Evolutionary conservation across 2,329 filamentous ascomycete species (phyloP), one percentile per base, ranked within the genome.

Genomic region (Talaromyces sp.): DNA sequence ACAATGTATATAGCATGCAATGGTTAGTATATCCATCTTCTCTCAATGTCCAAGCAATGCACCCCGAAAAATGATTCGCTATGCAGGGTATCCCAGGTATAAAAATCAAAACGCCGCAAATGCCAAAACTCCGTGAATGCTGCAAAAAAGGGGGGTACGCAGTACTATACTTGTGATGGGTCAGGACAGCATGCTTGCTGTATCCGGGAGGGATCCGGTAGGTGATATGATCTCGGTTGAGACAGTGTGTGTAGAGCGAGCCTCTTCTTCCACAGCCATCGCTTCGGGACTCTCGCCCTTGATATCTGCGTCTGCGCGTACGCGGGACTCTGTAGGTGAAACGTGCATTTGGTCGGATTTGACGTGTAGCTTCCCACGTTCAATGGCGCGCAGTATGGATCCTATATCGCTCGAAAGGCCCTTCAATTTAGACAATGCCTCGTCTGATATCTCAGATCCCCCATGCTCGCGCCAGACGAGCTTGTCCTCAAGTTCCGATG

Each of bases 371-470:
- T 70, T 72, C 22, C 77, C 77, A 31, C 72, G 71, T 62, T 78
- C 77, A 41, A 79, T 65, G 14, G 74, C 75, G 19, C 73, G 75
- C 37, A 78, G 68, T 10, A 78, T 67, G 1, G 71, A 68, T 37
- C 72, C 71, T 22, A 78, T 71, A 59, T 78, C 76, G 14, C 77
- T 73, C 22, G 76, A 73, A 37, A 79, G 72, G 7, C 73, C 73
- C n/a, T 73, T 73, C 48, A 78, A 70, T 64, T 77, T 79, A 64
- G 70, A 74, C 70, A 76, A 74, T 1, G 74, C 71, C 58, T 77
- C 76, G 24, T 79, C 76, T 7, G 76, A 78, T 14, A 74, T 69
- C 37, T 78, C 75, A 3, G 75, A 69, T 0, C 60, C 72, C 24
- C 41, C 41, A 33, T 19, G 58, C 31, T 72, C 71, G 63, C 78